Evolutionary conservation across 208 protist genomes (phyloP).

Genomic region (Crithidia acanthocephali): DNA sequence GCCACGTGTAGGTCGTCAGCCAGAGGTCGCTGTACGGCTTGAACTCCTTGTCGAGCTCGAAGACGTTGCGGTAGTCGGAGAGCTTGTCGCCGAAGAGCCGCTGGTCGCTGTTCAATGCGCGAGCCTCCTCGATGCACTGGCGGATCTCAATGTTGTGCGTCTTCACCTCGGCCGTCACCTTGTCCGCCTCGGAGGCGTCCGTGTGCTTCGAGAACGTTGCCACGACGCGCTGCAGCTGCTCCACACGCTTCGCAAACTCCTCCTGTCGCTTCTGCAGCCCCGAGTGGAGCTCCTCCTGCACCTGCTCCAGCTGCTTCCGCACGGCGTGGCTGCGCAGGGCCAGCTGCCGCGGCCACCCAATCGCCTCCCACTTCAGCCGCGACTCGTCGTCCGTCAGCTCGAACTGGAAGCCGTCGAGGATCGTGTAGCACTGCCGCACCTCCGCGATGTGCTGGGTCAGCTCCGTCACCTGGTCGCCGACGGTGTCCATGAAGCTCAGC

Average conservation of each 20-base stretch:
- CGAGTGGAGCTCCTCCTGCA: slow-evolving; percentile 92
- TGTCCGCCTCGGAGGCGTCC: slow-evolving; percentile 89
- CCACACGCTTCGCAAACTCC: slow-evolving; percentile 94
- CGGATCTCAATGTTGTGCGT: slow-evolving; percentile 94
- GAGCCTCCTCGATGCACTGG: slow-evolving; percentile 91
- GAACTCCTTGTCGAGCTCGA: slow-evolving; percentile 96
- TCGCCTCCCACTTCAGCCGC: slow-evolving; percentile 92
- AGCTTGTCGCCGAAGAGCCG: slow-evolving; percentile 94
- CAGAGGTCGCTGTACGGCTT: slow-evolving; percentile 97
- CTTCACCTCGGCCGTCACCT: slow-evolving; percentile 95
- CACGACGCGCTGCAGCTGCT: slow-evolving; percentile 92
- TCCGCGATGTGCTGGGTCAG: slow-evolving; percentile 87
- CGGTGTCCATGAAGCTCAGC: slow-evolving; percentile 87
- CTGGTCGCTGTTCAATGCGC: slow-evolving; percentile 96
- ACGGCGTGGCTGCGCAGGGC: slow-evolving; percentile 70
- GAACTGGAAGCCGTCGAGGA: slow-evolving; percentile 95
- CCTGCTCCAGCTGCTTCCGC: slow-evolving; percentile 90
- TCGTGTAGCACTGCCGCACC: slow-evolving; percentile 91
- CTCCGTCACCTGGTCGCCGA: slow-evolving; percentile 75
- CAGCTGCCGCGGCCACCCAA: slow-evolving; percentile 94
- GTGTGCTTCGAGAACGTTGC: slow-evolving; percentile 94
- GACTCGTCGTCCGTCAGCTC: slow-evolving; percentile 95
- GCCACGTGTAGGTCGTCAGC: slow-evolving; percentile 95
- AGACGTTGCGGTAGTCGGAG: slow-evolving; percentile 95
- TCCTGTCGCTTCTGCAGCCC: slow-evolving; percentile 93